Evolutionary conservation across 164 flowering plant species (phyloP), one percentile per base, ranked within the genome.

Genomic region (Annona cherimola): DNA sequence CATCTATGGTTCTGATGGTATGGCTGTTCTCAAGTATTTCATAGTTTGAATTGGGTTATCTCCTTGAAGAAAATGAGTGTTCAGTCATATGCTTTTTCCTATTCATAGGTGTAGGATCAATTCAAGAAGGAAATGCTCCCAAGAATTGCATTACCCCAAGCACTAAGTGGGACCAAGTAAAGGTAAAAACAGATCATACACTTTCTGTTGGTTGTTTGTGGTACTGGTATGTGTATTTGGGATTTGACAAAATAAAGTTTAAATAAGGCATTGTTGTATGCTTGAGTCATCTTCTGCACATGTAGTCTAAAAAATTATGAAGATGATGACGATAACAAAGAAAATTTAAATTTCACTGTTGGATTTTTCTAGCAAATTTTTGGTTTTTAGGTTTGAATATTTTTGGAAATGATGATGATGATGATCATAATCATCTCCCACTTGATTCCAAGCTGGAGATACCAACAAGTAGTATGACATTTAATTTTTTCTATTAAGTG

Each of bases 91-190:
- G 35, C 11, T 73, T 43, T 64, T 50, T 12, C 60, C 67, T 67
- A 65, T 20, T 69, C 77, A 73, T 81, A 89, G 94, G 72, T 81
- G 88, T 68, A 57, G 93, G 79, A 41, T 77, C 84, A 43, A 84
- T 79, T 66, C 81, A 72, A 67, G 97, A 89, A 71, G 85, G 67
- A 68, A 84, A 79, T 74, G 74, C 80, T 69, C 45, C 81, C 42
- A 87, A 89, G 78, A 72, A 86, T 44, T 77, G 75, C 75, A 95
- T 95, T 71, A 88, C 93, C n/a, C 88, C 99, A 16, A 85, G 86
- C 84, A 91, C 98, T 19, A 93, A 95, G 70, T 95, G 98, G 98
- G 99, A 91, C 54, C 94, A 91, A 81, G 98, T 95, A 69, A 95
- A 95, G 98, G 99, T 94, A 76, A 75, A n/a, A 54, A 69, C 63